These are phyloP conservation scores for Verbena officinalis DNA, from an alignment of 257 asterid genomes.

Conservation along the genomic window DNA sequence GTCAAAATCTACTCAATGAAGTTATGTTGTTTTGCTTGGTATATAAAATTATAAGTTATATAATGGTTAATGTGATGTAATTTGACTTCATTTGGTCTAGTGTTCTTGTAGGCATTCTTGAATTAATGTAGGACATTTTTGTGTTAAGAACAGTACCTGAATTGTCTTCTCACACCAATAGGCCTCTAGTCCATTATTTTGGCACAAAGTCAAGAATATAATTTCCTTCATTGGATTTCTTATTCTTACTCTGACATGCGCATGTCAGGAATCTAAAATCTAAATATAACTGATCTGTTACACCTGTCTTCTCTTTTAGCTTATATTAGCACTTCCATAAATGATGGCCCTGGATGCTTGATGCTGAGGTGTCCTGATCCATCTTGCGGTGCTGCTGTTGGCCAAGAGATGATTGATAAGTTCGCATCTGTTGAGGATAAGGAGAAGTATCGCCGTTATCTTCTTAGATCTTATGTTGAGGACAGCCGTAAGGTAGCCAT, in stretches of 20 bases:
- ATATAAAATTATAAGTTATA: background rate
- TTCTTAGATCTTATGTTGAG: slow-evolving; percentile 88
- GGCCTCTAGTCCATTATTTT: background rate
- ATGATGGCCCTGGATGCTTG: slow-evolving; percentile 96
- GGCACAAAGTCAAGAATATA: background rate
- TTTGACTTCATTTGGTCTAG: background rate
- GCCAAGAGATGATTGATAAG: slow-evolving; percentile 73
- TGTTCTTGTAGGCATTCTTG: background rate
- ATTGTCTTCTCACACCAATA: background rate
- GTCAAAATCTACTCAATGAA: background rate
- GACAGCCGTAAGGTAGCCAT: slow-evolving; percentile 84
- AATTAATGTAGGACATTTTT: background rate
- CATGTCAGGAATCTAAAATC: background rate
- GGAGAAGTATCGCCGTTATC: slow-evolving; percentile 79
- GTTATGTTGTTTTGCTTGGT: background rate
- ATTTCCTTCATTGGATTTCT: slow-evolving; percentile 3
- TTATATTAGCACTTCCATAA: slow-evolving; percentile 79
- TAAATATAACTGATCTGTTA: slow-evolving; percentile 2
- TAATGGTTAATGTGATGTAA: background rate
- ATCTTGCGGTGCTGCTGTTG: slow-evolving; percentile 79
- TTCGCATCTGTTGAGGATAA: slow-evolving; percentile 65
- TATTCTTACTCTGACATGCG: slow-evolving; percentile 7
- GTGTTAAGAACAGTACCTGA: too few species aligned
- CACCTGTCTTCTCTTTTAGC: slow-evolving; percentile 48
- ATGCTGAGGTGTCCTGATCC: slow-evolving; percentile 88